Evolutionary conservation across 805 yeast genomes (phyloP).

Genomic region (Torulaspora indica): DNA sequence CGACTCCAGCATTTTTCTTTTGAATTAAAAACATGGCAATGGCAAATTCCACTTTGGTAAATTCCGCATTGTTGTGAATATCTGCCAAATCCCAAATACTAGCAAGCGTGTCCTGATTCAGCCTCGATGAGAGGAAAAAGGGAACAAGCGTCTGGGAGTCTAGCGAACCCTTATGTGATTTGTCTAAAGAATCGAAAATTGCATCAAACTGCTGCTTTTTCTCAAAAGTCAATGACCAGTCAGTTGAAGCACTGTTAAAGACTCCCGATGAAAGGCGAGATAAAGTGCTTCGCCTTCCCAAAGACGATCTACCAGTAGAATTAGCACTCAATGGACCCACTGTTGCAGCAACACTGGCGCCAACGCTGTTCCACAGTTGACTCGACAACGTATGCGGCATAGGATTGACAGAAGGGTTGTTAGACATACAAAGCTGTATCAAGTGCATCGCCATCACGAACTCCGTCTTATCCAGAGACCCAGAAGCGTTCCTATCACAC

Average conservation of each 20-base stretch:
- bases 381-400: conserved; percentile 49
- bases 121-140: conserved; percentile 80
- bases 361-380: conserved; percentile 38
- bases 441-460: conserved; percentile 93
- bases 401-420: conserved; percentile 58
- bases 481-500: conserved; percentile 72
- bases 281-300: conserved; percentile 37
- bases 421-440: conserved; percentile 61
- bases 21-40: conserved; percentile 92
- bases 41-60: conserved; percentile 77
- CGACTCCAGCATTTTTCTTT: conserved; percentile 70
- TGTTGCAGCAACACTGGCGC: conserved; percentile 16
- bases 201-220: conserved; percentile 74
- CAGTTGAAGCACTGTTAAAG: conserved; percentile 40
- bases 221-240: conserved; percentile 65
- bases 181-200: conserved; percentile 76
- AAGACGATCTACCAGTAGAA: conserved; percentile 29
- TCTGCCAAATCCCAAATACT: conserved; percentile 93
- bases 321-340: conserved; percentile 26
- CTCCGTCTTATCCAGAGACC: conserved; percentile 66
- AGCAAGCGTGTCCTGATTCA: conserved; percentile 81
- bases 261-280: conserved; percentile 32
- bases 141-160: conserved; percentile 81
- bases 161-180: conserved; percentile 53
- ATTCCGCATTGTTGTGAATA: conserved; percentile 76